Conservation (phyloP, 768 basidiomycete species). For the Pleurotus djamor region DNA sequence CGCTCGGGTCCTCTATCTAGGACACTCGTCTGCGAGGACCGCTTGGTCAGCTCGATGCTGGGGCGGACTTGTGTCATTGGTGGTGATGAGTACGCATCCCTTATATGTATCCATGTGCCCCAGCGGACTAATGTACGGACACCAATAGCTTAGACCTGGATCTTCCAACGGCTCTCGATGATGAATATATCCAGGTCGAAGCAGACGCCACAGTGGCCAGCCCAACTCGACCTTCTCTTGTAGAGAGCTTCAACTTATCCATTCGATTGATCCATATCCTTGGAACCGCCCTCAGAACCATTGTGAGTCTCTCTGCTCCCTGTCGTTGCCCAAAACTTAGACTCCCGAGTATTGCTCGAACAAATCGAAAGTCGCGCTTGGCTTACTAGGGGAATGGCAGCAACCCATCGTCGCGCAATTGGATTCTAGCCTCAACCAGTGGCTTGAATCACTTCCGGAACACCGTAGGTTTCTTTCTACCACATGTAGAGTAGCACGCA, state of each 20-base stretch:
- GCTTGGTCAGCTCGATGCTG: slow-evolving; percentile 42
- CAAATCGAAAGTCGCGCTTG: slow-evolving; percentile 52
- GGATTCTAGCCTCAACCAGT: slow-evolving; percentile 69
- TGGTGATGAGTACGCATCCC: slow-evolving; percentile 63
- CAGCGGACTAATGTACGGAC: not conserved
- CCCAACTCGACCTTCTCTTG: slow-evolving; percentile 36
- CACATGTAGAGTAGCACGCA: not conserved
- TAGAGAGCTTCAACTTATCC: slow-evolving; percentile 47
- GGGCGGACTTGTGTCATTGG: slow-evolving; percentile 72
- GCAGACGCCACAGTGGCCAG: slow-evolving; percentile 52
- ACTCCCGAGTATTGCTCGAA: slow-evolving; percentile 72
- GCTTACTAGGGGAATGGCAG: slow-evolving; percentile 45
- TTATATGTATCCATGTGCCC: no score
- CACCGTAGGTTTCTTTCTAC: slow-evolving; percentile 36
- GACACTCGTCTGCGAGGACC: slow-evolving; percentile 48
- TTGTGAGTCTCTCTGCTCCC: slow-evolving; percentile 34
- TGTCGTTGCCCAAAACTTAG: not conserved
- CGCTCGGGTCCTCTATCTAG: slow-evolving; percentile 21
- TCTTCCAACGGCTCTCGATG: slow-evolving; percentile 57
- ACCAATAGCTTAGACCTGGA: slow-evolving; percentile 66
- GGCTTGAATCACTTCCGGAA: slow-evolving; percentile 66
- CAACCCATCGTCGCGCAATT: slow-evolving; percentile 66
- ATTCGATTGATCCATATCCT: slow-evolving; percentile 60
- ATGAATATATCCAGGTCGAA: slow-evolving; percentile 66
- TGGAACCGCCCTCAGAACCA: slow-evolving; percentile 54